These are phyloP conservation scores for Galerina sulciceps DNA, from an alignment of 768 basidiomycete genomes.

Conservation along the genomic window DNA sequence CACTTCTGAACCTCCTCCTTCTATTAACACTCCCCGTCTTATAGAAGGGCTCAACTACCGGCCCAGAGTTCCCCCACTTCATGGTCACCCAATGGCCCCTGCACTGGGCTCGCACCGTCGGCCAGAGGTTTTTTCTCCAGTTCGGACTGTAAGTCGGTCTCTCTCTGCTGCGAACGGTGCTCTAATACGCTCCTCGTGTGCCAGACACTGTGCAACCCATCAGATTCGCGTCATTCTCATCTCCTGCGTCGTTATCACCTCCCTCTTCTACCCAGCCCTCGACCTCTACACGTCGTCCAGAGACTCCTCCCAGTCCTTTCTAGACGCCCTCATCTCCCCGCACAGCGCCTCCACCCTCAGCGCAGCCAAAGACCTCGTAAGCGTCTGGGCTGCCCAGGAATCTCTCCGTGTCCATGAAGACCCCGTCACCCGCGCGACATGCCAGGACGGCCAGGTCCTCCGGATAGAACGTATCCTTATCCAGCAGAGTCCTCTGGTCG, in stretches of 20 bases:
- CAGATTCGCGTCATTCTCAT: conserved; percentile 90
- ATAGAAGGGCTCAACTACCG: neutral
- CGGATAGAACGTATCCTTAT: conserved; percentile 81
- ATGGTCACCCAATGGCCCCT: conserved; percentile 20
- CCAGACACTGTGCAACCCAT: conserved; percentile 87
- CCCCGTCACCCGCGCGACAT: conserved; percentile 71
- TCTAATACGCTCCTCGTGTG: conserved; percentile 9
- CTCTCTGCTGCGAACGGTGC: neutral
- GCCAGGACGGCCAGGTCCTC: conserved; percentile 68
- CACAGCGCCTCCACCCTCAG: conserved; percentile 56
- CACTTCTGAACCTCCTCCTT: neutral
- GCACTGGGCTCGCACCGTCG: conserved; percentile 44
- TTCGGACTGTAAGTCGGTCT: conserved; percentile 74
- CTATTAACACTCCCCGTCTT: neutral
- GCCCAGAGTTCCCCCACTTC: neutral
- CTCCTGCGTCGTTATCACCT: conserved; percentile 86
- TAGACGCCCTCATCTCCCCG: conserved; percentile 63
- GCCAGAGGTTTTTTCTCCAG: conserved; percentile 62
- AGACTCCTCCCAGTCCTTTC: conserved; percentile 65
- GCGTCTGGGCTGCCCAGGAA: conserved; percentile 72
- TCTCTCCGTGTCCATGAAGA: conserved; percentile 71
- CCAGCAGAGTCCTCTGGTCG: conserved; percentile 48
- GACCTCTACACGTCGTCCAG: conserved; percentile 80
- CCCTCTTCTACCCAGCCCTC: conserved; percentile 89
- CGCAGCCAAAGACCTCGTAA: conserved; percentile 65